These are phyloP conservation scores for Cardamine occulta DNA, from an alignment of 345 rosid species.

Conservation along the genomic window DNA sequence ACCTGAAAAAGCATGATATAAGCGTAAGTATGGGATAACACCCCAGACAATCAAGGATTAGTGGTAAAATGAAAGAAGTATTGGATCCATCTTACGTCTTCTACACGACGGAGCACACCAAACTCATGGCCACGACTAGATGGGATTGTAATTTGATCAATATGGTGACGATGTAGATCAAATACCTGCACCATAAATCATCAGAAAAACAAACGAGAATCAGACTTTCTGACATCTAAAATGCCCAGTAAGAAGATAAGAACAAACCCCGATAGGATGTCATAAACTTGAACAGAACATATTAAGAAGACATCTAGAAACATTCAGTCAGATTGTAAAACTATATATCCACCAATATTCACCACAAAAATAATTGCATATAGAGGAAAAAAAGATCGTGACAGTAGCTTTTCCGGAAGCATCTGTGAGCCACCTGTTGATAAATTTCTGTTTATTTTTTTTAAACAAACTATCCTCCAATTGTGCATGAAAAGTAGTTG, in stretches of 20 bases:
- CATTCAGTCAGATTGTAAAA: not conserved
- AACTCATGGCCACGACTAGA: constrained; percentile 76
- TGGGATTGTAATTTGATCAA: constrained; percentile 90
- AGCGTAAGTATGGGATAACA: constrained; percentile 14
- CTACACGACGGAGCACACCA: constrained; percentile 87
- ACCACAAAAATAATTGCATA: constrained; percentile 10
- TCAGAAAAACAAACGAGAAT: constrained; percentile 27
- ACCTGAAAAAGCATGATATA: constrained; percentile 59
- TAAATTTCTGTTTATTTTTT: not conserved
- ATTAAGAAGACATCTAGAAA: constrained; percentile 18
- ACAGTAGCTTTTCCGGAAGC: constrained; percentile 21
- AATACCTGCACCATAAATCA: constrained; percentile 56
- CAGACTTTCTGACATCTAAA: not conserved
- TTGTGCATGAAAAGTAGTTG: constrained; percentile 16
- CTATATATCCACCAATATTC: not conserved
- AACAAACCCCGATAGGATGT: not conserved
- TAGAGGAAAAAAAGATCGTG: not conserved
- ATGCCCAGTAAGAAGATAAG: not conserved
- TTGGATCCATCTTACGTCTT: constrained; percentile 66
- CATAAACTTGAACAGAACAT: constrained; percentile 15
- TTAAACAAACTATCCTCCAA: not conserved
- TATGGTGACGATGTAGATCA: constrained; percentile 95
- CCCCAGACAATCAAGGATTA: constrained; percentile 8
- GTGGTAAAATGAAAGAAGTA: constrained; percentile 23
- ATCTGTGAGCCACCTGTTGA: constrained; percentile 1